Evolutionary conservation across 2,329 filamentous ascomycete species (phyloP), one percentile per base, ranked within the genome.

Genomic region (Phoma sp.): DNA sequence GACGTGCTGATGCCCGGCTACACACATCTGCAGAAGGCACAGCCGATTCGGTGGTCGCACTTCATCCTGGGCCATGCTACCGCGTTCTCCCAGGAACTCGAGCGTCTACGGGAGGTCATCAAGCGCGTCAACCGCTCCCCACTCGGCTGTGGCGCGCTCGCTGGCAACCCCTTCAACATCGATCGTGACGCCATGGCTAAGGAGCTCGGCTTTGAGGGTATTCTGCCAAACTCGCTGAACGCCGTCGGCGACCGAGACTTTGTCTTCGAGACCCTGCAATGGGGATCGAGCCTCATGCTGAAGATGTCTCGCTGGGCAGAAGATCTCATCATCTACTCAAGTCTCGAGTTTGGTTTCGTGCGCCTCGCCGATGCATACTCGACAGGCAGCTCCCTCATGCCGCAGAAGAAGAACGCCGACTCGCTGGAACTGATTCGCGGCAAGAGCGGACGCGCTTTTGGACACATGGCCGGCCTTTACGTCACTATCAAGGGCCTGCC

Each of bases 1-100:
- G 88, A 90, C 64, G 82, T 85, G 61, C 74, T 96, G 68, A 95
- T 96, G 89, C 92, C 92, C 1, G 90, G 90, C 2, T 96, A 96
- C 78, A 96, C 91, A 13, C 92, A 96, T 76, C 78, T 95, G 32
- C 92, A 96, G 78, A 88, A 90, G 48, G 91, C 91, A 3, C 85
- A 90, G 77, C 91, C 91, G 1, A 86, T 96, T 64, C 82, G 89
- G 58, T 96, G 89, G 89, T 87, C 84, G 51, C 91, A 95, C 70
- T 94, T 88, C 88, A 81, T 96, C 71, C 78, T 96, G 61, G 88
- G 87, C 43, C 88, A 92, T 71, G 90, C 84, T 45, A 84, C 85
- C 44, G 84, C 85, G 29, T 94, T 96, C 70, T 80, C 84, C 13
- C 81, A 81, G 33, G 92, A 96, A 74, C 84, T 96, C 31, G 84